phyloP scores from a whole-genome alignment of 202 grass and related monocot genomes.

The Carex arenaria region DNA sequence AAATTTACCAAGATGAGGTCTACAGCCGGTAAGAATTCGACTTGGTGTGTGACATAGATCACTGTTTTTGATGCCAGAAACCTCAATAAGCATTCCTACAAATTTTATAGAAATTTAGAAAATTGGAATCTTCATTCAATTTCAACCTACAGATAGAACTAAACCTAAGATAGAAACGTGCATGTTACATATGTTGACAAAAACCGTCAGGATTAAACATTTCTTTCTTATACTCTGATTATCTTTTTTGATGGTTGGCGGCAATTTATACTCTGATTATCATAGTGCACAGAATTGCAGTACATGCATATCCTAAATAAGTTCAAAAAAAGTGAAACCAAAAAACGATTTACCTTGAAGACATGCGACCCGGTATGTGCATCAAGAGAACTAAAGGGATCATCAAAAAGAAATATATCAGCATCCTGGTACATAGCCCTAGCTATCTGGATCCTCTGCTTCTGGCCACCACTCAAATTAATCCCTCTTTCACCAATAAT shows the following conservation, averaged over 20 bases:
- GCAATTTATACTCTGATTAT: background rate
- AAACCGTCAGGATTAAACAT: background rate
- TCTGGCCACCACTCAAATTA: conserved; percentile 68
- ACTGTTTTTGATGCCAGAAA: conserved; percentile 60
- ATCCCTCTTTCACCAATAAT: conserved; percentile 69
- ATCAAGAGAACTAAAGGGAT: conserved; percentile 64
- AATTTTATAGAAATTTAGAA: background rate
- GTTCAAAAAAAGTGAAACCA: background rate
- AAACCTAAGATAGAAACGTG: background rate
- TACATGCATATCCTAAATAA: background rate
- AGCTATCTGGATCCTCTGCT: conserved; percentile 78
- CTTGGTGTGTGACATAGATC: conserved; percentile 71
- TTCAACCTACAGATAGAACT: background rate
- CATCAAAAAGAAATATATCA: conserved; percentile 65
- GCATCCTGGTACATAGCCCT: conserved; percentile 68
- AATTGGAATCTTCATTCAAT: conserved; percentile 35
- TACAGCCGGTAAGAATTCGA: conserved; percentile 64
- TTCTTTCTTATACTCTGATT: background rate
- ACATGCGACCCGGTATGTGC: conserved; percentile 72
- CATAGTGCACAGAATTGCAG: background rate
- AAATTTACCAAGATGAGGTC: conserved; percentile 70
- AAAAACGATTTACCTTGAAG: conserved; percentile 47
- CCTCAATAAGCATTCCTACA: conserved; percentile 63
- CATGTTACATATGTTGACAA: conserved; percentile 13
- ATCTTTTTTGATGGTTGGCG: background rate